Conservation (phyloP, 768 basidiomycete species). For the Suillus weaverae region DNA sequence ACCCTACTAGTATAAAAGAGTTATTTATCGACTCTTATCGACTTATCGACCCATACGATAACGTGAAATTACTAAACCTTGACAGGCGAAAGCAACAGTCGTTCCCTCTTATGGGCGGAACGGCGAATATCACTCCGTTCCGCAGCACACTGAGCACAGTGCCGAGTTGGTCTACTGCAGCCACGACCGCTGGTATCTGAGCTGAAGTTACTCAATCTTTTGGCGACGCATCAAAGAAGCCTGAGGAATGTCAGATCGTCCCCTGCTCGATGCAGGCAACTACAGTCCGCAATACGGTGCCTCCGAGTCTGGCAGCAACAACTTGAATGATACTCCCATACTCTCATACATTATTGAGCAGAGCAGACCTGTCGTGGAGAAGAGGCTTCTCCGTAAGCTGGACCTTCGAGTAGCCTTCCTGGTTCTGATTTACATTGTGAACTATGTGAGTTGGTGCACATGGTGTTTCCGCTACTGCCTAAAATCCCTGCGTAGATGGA, state of each 20-base stretch:
- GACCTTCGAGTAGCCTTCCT: slow-evolving; percentile 45
- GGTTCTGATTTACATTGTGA: slow-evolving; percentile 47
- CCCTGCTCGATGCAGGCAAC: not conserved
- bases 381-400: slow-evolving; percentile 43
- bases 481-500: slow-evolving; percentile 48
- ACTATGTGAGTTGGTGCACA: slow-evolving; percentile 37
- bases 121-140: not conserved
- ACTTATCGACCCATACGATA: not conserved
- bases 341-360: slow-evolving; percentile 11
- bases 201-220: not conserved
- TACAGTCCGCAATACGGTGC: not conserved
- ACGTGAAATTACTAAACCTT: not conserved
- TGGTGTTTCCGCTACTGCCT: not conserved
- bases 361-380: slow-evolving; percentile 43
- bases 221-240: not conserved
- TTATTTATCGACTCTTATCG: not conserved
- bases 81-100: not conserved
- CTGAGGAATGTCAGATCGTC: not conserved
- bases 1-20: not conserved
- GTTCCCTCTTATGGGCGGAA: not conserved
- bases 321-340: not conserved
- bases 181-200: not conserved
- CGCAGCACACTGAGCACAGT: no score
- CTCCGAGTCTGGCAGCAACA: not conserved
- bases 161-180: not conserved